These are phyloP conservation scores for Zanthoxylum bungeanum DNA, from an alignment of 345 rosid genomes.

Conservation along the genomic window DNA sequence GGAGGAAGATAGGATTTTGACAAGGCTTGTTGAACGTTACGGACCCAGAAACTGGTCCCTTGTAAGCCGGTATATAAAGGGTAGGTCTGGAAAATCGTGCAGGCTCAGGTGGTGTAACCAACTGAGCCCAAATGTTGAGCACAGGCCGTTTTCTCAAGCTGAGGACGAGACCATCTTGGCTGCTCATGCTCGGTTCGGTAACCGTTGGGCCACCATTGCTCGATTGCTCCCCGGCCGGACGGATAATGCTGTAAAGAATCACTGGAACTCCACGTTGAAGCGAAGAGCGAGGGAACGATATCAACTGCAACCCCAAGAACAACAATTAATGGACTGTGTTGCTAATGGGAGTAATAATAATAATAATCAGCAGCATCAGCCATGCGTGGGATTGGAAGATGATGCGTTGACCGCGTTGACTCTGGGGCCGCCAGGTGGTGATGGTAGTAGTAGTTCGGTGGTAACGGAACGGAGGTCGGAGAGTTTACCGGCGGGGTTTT, in stretches of 20 bases:
- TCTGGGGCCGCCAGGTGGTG: constrained; percentile 63
- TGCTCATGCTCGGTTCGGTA: constrained; percentile 53
- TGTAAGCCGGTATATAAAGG: constrained; percentile 49
- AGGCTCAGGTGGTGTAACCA: constrained; percentile 60
- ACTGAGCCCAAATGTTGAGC: constrained; percentile 53
- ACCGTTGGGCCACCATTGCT: constrained; percentile 68
- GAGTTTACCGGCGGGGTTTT: constrained; percentile 46
- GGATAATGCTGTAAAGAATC: constrained; percentile 63
- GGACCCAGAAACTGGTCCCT: constrained; percentile 61
- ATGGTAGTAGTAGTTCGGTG: constrained; percentile 44
- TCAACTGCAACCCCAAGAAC: constrained; percentile 3
- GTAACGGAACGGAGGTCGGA: too few relatives aligned
- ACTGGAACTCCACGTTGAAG: constrained; percentile 62
- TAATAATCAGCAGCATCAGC: too few relatives aligned
- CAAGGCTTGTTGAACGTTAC: constrained; percentile 47
- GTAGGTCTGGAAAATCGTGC: constrained; percentile 59
- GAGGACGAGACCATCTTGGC: constrained; percentile 55
- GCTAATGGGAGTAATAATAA: neutral
- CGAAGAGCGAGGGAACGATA: constrained; percentile 39
- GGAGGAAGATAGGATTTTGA: constrained; percentile 59
- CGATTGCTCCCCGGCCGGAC: constrained; percentile 59
- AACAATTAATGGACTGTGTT: constrained; percentile 1
- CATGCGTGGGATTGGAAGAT: constrained; percentile 34
- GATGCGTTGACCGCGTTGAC: constrained; percentile 65
- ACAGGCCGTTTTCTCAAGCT: constrained; percentile 48